Percentiles rank a stretch among this genome's conserved stretches.
phyloP scores from a whole-genome alignment of 202 grass and related monocot genomes.

The Elaeis oleifera region DNA sequence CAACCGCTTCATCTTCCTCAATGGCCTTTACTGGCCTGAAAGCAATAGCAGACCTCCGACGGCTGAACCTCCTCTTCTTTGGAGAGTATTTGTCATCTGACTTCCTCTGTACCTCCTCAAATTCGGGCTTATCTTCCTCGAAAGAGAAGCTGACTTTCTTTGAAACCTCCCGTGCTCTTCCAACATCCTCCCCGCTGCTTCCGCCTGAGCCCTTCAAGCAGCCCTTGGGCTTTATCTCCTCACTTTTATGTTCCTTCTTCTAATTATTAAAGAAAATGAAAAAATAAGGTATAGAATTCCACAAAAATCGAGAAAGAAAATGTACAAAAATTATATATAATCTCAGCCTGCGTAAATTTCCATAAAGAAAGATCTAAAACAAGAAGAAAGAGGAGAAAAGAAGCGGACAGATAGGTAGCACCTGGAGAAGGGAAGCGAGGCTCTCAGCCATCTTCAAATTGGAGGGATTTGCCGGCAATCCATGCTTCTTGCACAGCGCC shows the following conservation, averaged over 20 bases:
- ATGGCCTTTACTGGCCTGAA: background rate
- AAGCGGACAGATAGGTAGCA: background rate
- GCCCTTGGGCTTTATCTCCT: conserved; percentile 35
- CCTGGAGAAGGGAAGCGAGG: conserved; percentile 32
- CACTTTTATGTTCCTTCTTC: background rate
- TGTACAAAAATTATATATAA: no score
- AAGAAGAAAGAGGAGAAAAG: no score
- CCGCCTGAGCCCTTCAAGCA: conserved; percentile 34
- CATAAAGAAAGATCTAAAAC: no score
- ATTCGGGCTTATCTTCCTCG: conserved; percentile 8
- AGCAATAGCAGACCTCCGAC: conserved; percentile 7
- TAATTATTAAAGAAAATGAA: background rate
- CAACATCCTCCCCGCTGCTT: conserved; percentile 1
- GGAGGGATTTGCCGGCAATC: conserved; percentile 32
- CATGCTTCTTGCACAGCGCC: conserved; percentile 45
- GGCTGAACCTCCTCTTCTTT: background rate
- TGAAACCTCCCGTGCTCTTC: background rate
- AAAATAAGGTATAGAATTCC: no score
- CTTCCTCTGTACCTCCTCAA: background rate
- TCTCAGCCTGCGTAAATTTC: no score
- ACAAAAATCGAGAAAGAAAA: no score
- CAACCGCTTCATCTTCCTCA: background rate
- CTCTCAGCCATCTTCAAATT: conserved; percentile 28
- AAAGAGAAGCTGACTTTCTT: conserved; percentile 43
- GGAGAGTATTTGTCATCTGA: conserved; percentile 2